Base-by-base conservation (phyloP, 495 filamentous ascomycete species). In the Penicillium subrubescens region DNA sequence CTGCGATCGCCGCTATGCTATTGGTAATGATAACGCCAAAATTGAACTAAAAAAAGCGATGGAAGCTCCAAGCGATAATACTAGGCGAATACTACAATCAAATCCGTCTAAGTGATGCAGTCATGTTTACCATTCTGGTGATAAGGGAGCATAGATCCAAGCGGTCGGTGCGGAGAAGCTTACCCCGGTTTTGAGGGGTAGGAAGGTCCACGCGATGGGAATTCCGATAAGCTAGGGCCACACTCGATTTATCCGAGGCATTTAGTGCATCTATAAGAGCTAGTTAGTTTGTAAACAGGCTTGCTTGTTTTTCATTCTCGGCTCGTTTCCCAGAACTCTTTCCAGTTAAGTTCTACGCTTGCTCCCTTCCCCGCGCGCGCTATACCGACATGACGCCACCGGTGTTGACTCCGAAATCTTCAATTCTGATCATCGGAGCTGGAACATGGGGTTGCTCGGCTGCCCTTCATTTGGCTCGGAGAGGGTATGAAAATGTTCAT, bases 361-460 rank as follows among this genome's bases (percentile, higher is more conserved):
- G 5, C 17, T 56, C 10, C 8, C 33, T 35, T 19, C 53, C 53
- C 25, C 31, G 53, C 17, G 21, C 53, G 19, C 21, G 8, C 21
- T 27, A 50, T 8, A 25, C 33, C 46, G 60, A 31, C 17, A 69
- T 71, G 69, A 11, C 67, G n/a, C n/a, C 63, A 11, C 51, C 59
- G 11, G 37, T 35, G 7, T 53, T 71, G 11, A 65, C 27, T 21
- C 34, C 19, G 3, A 37, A 39, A 11, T 73, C 73, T 0, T 69
- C 76, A 1, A 78, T 80, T 44, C 52, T 80, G 7, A 75, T 85
- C n/a, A 65, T 84, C 25, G 82, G 82, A 0, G 82, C 71, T 15
- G 83, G 83, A 0, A 82, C 80, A 34, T 84, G 81, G 83, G 83
- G 83, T n/a, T 81, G 77, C 60, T 81, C 79, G 27, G 79, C 80